Evolutionary conservation across 495 filamentous ascomycete genomes (phyloP).

Genomic region (Penicillium cosmopolitanum): DNA sequence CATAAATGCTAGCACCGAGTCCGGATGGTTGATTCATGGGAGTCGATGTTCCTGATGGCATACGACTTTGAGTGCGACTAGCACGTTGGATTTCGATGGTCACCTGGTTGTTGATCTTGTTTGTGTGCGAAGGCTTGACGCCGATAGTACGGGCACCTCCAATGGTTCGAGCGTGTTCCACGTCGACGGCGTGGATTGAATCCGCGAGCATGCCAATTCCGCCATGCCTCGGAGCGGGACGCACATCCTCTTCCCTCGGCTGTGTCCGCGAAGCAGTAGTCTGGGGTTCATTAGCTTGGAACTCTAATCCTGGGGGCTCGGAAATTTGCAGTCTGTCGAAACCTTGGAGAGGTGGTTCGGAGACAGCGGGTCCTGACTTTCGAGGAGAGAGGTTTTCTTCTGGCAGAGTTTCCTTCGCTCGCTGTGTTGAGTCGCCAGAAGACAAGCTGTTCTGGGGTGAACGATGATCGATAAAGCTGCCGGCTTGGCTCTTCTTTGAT

Average conservation of each 20-base stretch:
- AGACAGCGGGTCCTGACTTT: not conserved
- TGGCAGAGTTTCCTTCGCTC: not conserved
- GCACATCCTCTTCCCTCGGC: not conserved
- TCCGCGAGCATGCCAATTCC: not conserved
- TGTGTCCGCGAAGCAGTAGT: not conserved
- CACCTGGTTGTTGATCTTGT: not conserved
- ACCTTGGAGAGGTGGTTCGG: not conserved
- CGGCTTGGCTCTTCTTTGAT: not conserved
- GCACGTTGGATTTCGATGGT: conserved; percentile 1
- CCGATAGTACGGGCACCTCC: not conserved
- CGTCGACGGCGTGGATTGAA: not conserved
- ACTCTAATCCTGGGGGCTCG: not conserved
- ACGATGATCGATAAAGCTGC: not conserved
- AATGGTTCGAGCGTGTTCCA: not conserved
- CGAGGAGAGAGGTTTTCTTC: not conserved
- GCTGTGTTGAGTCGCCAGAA: not conserved
- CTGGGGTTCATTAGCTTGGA: not conserved
- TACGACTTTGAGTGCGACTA: not conserved
- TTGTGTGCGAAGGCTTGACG: not conserved
- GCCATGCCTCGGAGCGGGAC: not conserved
- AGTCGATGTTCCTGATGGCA: not conserved
- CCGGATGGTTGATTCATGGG: not conserved
- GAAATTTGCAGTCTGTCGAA: not conserved
- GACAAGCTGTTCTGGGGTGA: not conserved
- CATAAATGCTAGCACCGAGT: not conserved